A percentile compares a stretch with the other conserved stretches of the same genome.
phyloP scores from a whole-genome alignment of 1,284 basidiomycete genomes.

The Ganoderma multipileum region DNA sequence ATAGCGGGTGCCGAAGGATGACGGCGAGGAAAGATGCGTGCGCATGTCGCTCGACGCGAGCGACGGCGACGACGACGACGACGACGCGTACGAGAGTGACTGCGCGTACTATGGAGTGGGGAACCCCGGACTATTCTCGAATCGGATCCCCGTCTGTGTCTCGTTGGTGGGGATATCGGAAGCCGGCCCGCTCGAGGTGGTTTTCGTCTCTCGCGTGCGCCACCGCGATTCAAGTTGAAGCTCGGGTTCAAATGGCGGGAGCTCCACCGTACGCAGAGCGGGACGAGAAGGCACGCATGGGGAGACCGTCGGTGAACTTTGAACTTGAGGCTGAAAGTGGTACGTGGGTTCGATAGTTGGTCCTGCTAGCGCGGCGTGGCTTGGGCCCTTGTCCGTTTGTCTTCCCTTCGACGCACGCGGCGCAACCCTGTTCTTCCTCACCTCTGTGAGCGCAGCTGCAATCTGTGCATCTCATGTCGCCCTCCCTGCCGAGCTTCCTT shows the following conservation, averaged over 20 bases:
- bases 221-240: background rate
- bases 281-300: background rate
- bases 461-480: constrained; percentile 19
- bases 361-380: background rate
- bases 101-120: constrained; percentile 16
- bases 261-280: background rate
- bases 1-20: constrained; percentile 17
- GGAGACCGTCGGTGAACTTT: background rate
- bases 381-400: background rate
- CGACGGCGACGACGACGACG: constrained; percentile 20
- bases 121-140: constrained; percentile 8
- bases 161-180: constrained; percentile 21
- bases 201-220: background rate
- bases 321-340: background rate
- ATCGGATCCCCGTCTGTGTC: constrained; percentile 12
- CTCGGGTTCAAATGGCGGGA: too few species aligned
- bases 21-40: constrained; percentile 24
- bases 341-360: background rate
- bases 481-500: constrained; percentile 1
- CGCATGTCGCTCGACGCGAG: constrained; percentile 15
- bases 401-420: constrained; percentile 2
- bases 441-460: constrained; percentile 4
- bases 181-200: background rate
- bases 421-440: background rate
- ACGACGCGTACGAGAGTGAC: constrained; percentile 22